These are phyloP conservation scores for Tinospora cordifolia DNA, from an alignment of 164 flowering plant genomes.

Conservation along the genomic window DNA sequence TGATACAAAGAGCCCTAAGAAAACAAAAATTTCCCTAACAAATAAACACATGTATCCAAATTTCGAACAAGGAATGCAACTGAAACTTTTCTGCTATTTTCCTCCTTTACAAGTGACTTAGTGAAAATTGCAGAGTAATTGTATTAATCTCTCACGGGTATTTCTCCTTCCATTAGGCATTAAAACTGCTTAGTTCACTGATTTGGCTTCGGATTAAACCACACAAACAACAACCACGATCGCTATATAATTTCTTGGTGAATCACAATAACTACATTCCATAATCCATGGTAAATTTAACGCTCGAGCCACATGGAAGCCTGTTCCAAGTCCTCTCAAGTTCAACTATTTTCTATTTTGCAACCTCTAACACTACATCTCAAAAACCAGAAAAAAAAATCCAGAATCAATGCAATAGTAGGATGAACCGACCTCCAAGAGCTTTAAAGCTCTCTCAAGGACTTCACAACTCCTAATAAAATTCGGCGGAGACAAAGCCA, in stretches of 20 bases:
- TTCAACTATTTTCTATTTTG: neutral
- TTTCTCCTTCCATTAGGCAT: too few relatives aligned
- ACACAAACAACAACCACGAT: too few relatives aligned
- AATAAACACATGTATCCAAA: neutral
- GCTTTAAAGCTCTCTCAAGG: constrained; percentile 83
- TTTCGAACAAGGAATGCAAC: neutral
- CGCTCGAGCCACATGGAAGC: neutral
- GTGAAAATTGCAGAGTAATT: too few relatives aligned
- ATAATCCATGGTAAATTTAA: neutral
- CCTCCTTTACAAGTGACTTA: neutral
- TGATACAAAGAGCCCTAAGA: neutral
- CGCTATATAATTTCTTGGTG: too few relatives aligned
- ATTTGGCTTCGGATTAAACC: too few relatives aligned
- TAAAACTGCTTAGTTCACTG: too few relatives aligned
- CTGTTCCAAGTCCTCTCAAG: neutral
- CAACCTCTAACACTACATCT: neutral
- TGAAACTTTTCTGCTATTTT: constrained; percentile 4
- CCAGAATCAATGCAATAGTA: neutral
- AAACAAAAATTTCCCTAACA: neutral
- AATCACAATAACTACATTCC: too few relatives aligned
- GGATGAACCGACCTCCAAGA: constrained; percentile 56
- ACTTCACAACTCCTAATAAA: constrained; percentile 63
- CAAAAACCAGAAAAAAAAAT: too few relatives aligned
- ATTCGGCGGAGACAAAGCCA: constrained; percentile 83
- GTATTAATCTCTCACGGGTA: neutral